Base-by-base conservation (phyloP, 2,329 filamentous ascomycete genomes). In the Samsoniella hepiali region DNA sequence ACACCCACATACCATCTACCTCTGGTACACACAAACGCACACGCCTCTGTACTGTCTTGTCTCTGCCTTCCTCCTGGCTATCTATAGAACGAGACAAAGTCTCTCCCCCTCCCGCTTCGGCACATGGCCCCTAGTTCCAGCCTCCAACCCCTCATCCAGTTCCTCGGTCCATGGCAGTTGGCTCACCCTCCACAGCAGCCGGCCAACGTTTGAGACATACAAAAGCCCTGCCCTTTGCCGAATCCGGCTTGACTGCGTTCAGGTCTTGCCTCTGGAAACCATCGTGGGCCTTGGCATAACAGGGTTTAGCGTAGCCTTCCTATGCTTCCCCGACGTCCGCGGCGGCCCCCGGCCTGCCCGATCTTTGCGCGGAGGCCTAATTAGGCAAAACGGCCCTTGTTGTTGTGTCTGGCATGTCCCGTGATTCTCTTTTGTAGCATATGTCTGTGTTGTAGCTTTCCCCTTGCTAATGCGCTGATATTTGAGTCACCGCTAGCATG, bases 71-170 rank as follows among this genome's bases (percentile, higher is more conserved):
- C 22, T 22, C 31, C 15, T n/a, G n/a, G 8, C 56, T 58, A 58
- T 58, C 17, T 38, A 58, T 58, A 58, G 56, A 58, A 58, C 32
- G n/a, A 58, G 56, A 58, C 36, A 60, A 44, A 49, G 27, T 58
- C 56, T 49, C 31, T 49, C 17, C 40, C 15, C 31, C 56, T 44
- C 42, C 27, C 55, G 27, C 31, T 34, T 60, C 58, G 58, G 58
- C 58, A 60, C 47, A 60, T 60, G 47, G 58, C 47, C 47, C n/a
- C 49, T 53, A 51, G 36, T 51, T 44, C 9, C 44, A 51, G 47
- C 22, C 9, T 15, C 47, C 47, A 60, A 53, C 58, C 58, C 58
- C 58, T 60, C 58, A 6, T 34, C 40, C 22, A 15, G 29, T 60
- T 49, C 58, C 58, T 60, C 58, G 58, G 58, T 17, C 29, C 47